Conservation (phyloP, 176 grass and related monocot species). For the Oryza officinalis region DNA sequence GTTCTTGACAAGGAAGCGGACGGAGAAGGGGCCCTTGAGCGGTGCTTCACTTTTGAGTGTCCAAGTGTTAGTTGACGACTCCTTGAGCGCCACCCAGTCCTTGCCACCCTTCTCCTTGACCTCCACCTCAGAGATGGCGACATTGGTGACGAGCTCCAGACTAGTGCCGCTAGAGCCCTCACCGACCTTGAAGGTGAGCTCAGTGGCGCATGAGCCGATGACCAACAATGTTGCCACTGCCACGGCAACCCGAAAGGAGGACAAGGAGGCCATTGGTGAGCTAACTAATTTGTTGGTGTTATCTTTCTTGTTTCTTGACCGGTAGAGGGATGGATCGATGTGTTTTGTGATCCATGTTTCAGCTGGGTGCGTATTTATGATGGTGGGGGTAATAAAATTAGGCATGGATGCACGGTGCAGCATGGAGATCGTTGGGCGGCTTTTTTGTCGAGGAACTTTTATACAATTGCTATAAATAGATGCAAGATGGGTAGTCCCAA, state of each 20-base stretch:
- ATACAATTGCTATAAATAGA: too few relatives aligned
- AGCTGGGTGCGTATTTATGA: too few relatives aligned
- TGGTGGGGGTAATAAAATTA: too few relatives aligned
- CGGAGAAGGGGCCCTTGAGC: not conserved
- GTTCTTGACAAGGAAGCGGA: not conserved
- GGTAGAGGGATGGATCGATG: too few relatives aligned
- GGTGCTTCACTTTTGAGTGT: not conserved
- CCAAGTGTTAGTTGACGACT: not conserved
- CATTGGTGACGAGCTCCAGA: not conserved
- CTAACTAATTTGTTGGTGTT: too few relatives aligned
- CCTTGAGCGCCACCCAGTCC: not conserved
- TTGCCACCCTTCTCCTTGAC: not conserved
- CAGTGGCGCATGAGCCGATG: not conserved
- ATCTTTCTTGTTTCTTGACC: not conserved
- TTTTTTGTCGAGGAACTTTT: too few relatives aligned
- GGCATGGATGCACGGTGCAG: too few relatives aligned
- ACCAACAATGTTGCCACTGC: not conserved
- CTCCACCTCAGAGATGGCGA: not conserved
- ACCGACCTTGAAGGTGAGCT: not conserved
- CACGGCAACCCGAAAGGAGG: not conserved
- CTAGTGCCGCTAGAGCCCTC: not conserved
- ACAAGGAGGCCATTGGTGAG: too few relatives aligned
- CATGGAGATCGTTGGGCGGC: too few relatives aligned
- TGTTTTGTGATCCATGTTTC: too few relatives aligned
- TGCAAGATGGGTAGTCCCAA: too few relatives aligned